A percentile compares a stretch with the other conserved stretches of the same genome.
phyloP scores from a whole-genome alignment of 208 protist genomes.

The Wallacemonas rigidus region DNA sequence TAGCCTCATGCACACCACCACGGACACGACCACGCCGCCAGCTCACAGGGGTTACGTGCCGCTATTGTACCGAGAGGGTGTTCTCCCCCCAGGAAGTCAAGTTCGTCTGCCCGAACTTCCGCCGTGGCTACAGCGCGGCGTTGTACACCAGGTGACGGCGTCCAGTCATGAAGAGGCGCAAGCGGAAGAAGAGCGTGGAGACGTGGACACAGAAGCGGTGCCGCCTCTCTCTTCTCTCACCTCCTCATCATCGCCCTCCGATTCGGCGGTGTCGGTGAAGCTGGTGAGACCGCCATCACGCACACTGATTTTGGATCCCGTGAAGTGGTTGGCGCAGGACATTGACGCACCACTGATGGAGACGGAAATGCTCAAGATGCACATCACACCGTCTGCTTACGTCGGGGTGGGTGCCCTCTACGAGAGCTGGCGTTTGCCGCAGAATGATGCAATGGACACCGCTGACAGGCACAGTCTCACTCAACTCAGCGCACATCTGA shows the following conservation, averaged over 20 bases:
- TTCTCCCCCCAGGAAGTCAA: slow-evolving; percentile 3
- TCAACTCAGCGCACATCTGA: slow-evolving; percentile 12
- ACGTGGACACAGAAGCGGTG: background rate
- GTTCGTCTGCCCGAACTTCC: background rate
- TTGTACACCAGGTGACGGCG: background rate
- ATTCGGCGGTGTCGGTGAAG: background rate
- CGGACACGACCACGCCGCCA: background rate
- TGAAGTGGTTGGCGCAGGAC: slow-evolving; percentile 52
- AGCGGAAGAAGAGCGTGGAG: background rate
- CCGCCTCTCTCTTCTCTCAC: background rate
- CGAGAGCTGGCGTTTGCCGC: background rate
- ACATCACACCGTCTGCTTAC: slow-evolving; percentile 18
- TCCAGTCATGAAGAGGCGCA: background rate
- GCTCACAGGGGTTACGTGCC: slow-evolving; percentile 5
- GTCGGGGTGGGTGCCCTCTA: slow-evolving; percentile 4
- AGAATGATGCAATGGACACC: too few relatives aligned
- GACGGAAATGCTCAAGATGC: slow-evolving; percentile 16
- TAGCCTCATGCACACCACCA: background rate
- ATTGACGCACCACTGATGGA: slow-evolving; percentile 50
- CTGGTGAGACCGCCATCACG: background rate
- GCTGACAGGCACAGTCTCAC: background rate
- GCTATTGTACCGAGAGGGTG: slow-evolving; percentile 16
- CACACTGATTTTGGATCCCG: slow-evolving; percentile 44
- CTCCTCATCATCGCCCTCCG: background rate
- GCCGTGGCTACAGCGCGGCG: background rate